These are phyloP conservation scores for Bauhinia variegata DNA, from an alignment of 306 rosid species.

Conservation along the genomic window DNA sequence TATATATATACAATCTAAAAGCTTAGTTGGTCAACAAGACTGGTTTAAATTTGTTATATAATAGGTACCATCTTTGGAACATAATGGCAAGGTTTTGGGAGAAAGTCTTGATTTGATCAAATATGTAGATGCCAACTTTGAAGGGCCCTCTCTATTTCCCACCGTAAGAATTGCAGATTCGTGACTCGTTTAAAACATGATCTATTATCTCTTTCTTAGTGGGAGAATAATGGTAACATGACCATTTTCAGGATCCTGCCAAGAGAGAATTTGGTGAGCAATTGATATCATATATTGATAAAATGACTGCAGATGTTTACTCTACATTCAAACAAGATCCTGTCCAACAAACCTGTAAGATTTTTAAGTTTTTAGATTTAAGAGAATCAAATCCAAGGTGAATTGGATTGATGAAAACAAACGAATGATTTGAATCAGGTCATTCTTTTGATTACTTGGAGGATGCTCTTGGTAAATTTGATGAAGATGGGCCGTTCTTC, in stretches of 20 bases:
- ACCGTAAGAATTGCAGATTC: slow-evolving; percentile 47
- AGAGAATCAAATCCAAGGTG: background rate
- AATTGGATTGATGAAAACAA: slow-evolving; percentile 6
- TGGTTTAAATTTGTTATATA: background rate
- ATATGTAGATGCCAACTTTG: slow-evolving; percentile 63
- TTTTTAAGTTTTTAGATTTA: slow-evolving; percentile 21
- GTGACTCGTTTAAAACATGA: too few relatives aligned
- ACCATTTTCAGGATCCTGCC: slow-evolving; percentile 58
- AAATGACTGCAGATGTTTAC: slow-evolving; percentile 38
- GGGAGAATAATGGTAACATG: background rate
- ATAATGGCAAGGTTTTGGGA: slow-evolving; percentile 75
- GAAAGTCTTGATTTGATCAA: slow-evolving; percentile 90
- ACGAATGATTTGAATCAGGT: slow-evolving; percentile 40
- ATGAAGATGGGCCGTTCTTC: slow-evolving; percentile 69
- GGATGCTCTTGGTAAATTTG: slow-evolving; percentile 69
- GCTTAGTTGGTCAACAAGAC: too few relatives aligned
- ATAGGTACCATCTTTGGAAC: slow-evolving; percentile 90
- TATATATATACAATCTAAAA: too few relatives aligned
- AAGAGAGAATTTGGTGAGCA: slow-evolving; percentile 65
- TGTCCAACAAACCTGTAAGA: slow-evolving; percentile 49
- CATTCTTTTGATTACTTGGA: slow-evolving; percentile 74
- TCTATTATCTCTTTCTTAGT: background rate
- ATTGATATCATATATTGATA: slow-evolving; percentile 53
- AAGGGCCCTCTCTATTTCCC: slow-evolving; percentile 60
- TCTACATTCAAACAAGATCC: slow-evolving; percentile 53